phyloP scores from a whole-genome alignment of 768 basidiomycete species.

The Calocybe cyanea region DNA sequence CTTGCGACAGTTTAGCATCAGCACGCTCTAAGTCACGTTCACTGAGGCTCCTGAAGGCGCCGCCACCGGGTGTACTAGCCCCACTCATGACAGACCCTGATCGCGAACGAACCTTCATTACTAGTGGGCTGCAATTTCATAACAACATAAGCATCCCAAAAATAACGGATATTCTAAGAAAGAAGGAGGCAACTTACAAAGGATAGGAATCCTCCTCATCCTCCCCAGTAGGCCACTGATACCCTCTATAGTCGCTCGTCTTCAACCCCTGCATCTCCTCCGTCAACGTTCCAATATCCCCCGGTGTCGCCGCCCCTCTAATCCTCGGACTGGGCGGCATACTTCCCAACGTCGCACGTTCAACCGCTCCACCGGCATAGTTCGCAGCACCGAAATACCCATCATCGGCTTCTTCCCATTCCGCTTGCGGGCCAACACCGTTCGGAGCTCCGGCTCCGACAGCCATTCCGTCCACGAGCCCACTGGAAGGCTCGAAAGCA shows the following conservation, averaged over 20 bases:
- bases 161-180: constrained; percentile 4
- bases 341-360: constrained; percentile 59
- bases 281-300: constrained; percentile 87
- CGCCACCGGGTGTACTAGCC: constrained; percentile 82
- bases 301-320: constrained; percentile 86
- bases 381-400: constrained; percentile 42
- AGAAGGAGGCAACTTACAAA: constrained; percentile 52
- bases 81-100: constrained; percentile 69
- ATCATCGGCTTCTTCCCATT: constrained; percentile 28
- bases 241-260: constrained; percentile 84
- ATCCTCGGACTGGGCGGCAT: constrained; percentile 87
- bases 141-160: neutral
- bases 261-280: constrained; percentile 89
- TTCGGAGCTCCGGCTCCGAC: constrained; percentile 33
- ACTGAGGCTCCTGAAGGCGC: constrained; percentile 71
- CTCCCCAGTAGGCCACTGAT: constrained; percentile 56
- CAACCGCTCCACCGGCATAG: constrained; percentile 59
- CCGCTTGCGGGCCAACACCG: constrained; percentile 33
- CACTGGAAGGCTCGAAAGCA: constrained; percentile 64
- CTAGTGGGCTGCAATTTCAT: constrained; percentile 58
- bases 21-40: constrained; percentile 86
- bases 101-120: constrained; percentile 86
- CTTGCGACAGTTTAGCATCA: constrained; percentile 78
- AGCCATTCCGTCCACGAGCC: neutral
- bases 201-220: constrained; percentile 93